Evolutionary conservation across 1,284 basidiomycete genomes (phyloP).

Genomic region (Microbotryum scabiosae): DNA sequence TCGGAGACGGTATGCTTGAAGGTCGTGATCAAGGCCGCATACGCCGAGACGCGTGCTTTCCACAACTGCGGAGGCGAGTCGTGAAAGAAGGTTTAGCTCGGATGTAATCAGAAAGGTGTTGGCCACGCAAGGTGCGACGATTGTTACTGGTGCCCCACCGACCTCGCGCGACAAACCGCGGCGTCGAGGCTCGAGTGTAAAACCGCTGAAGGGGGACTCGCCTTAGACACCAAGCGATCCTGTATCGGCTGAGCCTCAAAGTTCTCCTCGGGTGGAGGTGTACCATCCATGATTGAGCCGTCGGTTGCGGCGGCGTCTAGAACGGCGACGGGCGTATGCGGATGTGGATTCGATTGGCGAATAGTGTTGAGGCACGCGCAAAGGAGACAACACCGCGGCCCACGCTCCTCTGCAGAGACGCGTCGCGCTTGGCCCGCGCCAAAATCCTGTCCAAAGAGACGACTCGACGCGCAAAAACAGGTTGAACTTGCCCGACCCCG

Average conservation of each 20-base stretch:
- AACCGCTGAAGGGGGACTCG: slow-evolving; percentile 23
- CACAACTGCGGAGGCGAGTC: slow-evolving; percentile 55
- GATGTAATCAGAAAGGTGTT: neutral
- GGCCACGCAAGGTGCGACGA: neutral
- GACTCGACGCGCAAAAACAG: too few species aligned
- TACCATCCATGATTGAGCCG: slow-evolving; percentile 34
- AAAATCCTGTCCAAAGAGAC: too few species aligned
- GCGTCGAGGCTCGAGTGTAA: neutral
- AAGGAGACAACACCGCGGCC: too few species aligned
- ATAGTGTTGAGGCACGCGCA: neutral
- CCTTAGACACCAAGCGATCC: slow-evolving; percentile 79
- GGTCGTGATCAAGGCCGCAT: slow-evolving; percentile 75
- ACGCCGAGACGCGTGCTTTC: slow-evolving; percentile 93
- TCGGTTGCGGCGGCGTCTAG: neutral
- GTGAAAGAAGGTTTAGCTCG: neutral
- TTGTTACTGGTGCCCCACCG: neutral
- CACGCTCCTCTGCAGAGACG: too few species aligned
- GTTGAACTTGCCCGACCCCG: too few species aligned
- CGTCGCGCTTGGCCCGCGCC: too few species aligned
- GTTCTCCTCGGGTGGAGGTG: slow-evolving; percentile 85
- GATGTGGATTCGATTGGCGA: neutral
- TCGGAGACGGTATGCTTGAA: slow-evolving; percentile 85
- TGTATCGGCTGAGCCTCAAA: slow-evolving; percentile 71
- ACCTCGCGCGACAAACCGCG: neutral
- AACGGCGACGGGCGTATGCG: neutral